Conservation (phyloP, 768 basidiomycete species). For the Hericium erinaceus region DNA sequence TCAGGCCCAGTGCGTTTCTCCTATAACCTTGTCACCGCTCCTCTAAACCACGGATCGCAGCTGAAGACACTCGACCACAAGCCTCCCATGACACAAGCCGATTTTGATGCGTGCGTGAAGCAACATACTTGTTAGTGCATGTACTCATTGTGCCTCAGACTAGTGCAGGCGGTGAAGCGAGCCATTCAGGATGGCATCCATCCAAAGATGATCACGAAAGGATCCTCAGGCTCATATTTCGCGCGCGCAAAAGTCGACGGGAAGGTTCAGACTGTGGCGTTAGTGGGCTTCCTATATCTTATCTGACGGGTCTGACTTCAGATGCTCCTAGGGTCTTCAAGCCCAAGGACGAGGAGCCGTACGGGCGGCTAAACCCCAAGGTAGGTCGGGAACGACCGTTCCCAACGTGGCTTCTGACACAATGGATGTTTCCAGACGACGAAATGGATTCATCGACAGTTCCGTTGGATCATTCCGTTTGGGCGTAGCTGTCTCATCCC, state of each 20-base stretch:
- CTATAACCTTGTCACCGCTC: background rate
- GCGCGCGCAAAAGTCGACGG: slow-evolving; percentile 77
- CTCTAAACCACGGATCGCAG: slow-evolving; percentile 24
- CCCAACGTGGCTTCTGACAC: too few relatives aligned
- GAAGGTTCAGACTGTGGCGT: slow-evolving; percentile 74
- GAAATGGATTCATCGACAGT: slow-evolving; percentile 85
- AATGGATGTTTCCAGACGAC: slow-evolving; percentile 45
- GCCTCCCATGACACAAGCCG: slow-evolving; percentile 61
- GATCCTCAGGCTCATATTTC: slow-evolving; percentile 88
- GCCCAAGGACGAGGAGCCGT: slow-evolving; percentile 87
- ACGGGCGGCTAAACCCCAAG: slow-evolving; percentile 83
- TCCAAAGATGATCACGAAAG: slow-evolving; percentile 86
- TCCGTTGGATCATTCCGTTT: slow-evolving; percentile 86
- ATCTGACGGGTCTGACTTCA: background rate
- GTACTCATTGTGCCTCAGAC: slow-evolving; percentile 26
- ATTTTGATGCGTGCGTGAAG: slow-evolving; percentile 58
- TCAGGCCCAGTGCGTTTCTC: slow-evolving; percentile 28
- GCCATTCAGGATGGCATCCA: slow-evolving; percentile 75
- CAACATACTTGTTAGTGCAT: background rate
- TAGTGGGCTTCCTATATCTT: slow-evolving; percentile 21
- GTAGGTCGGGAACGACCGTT: slow-evolving; percentile 22
- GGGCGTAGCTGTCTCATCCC: slow-evolving; percentile 85
- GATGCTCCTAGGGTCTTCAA: slow-evolving; percentile 63
- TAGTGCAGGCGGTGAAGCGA: slow-evolving; percentile 53
- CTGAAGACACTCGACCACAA: slow-evolving; percentile 78